Conservation (phyloP, 495 filamentous ascomycete species). For the Penicillium coprophilum region DNA sequence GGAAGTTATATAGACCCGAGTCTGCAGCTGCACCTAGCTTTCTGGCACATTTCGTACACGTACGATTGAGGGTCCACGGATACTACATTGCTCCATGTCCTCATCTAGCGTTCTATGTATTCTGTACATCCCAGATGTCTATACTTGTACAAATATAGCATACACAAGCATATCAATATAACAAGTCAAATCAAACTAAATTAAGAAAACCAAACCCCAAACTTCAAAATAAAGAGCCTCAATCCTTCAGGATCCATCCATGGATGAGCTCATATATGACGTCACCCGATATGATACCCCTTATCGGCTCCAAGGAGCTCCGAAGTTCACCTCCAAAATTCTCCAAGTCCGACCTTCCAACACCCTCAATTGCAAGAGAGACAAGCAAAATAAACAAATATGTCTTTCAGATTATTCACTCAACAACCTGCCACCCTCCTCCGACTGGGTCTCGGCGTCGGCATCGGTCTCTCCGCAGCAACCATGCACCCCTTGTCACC, state of each 20-base stretch:
- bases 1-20: background rate
- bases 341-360: background rate
- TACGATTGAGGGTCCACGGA: background rate
- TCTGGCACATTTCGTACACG: background rate
- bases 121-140: background rate
- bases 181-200: background rate
- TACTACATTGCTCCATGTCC: background rate
- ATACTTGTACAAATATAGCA: no score
- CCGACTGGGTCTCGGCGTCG: conserved; percentile 44
- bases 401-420: conserved; percentile 35
- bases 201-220: background rate
- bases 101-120: background rate
- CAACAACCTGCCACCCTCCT: conserved; percentile 33
- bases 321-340: background rate
- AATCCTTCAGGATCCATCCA: background rate
- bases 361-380: background rate
- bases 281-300: background rate
- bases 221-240: background rate
- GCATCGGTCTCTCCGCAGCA: conserved; percentile 35
- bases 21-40: background rate
- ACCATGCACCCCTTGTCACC: conserved; percentile 38
- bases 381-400: conserved; percentile 14
- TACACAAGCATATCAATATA: no score
- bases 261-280: background rate
- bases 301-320: background rate